phyloP scores from a whole-genome alignment of 805 yeast genomes.

The Barnettozyma botsteinii region DNA sequence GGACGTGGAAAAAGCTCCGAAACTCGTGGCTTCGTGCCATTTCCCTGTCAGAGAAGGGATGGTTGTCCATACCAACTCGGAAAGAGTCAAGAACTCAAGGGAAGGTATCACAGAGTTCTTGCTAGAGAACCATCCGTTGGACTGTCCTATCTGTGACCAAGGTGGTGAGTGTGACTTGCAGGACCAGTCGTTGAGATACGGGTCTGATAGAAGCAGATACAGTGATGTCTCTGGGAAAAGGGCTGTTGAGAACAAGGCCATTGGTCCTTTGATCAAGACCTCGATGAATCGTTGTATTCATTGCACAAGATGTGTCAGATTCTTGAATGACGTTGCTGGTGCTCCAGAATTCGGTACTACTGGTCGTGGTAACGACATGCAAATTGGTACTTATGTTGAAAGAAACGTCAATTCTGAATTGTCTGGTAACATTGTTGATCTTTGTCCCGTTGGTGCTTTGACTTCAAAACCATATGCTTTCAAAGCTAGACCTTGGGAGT shows the following conservation, averaged over 20 bases:
- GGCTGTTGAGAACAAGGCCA: conserved; percentile 85
- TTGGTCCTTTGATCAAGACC: conserved; percentile 85
- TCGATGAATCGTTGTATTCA: conserved; percentile 91
- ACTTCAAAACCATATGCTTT: conserved; percentile 90
- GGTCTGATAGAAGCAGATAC: conserved; percentile 83
- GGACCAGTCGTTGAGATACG: conserved; percentile 79
- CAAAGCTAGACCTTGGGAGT: conserved; percentile 90
- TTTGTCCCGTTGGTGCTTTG: conserved; percentile 90
- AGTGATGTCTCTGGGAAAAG: conserved; percentile 77
- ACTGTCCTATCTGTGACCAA: conserved; percentile 90
- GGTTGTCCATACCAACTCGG: conserved; percentile 77
- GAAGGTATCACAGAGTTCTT: conserved; percentile 90
- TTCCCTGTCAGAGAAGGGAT: conserved; percentile 88
- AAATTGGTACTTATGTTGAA: conserved; percentile 84
- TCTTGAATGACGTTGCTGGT: conserved; percentile 87
- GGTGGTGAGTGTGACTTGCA: conserved; percentile 94
- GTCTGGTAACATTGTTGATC: conserved; percentile 81
- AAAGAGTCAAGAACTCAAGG: conserved; percentile 73
- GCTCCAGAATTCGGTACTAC: conserved; percentile 87
- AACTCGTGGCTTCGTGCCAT: conserved; percentile 86
- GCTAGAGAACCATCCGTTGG: conserved; percentile 84
- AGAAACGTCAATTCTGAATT: conserved; percentile 78
- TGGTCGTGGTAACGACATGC: conserved; percentile 90
- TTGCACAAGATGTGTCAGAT: conserved; percentile 87
- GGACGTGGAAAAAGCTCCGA: conserved; percentile 84